Base-by-base conservation (phyloP, 2,329 filamentous ascomycete species). In the Leptographium procerum region DNA sequence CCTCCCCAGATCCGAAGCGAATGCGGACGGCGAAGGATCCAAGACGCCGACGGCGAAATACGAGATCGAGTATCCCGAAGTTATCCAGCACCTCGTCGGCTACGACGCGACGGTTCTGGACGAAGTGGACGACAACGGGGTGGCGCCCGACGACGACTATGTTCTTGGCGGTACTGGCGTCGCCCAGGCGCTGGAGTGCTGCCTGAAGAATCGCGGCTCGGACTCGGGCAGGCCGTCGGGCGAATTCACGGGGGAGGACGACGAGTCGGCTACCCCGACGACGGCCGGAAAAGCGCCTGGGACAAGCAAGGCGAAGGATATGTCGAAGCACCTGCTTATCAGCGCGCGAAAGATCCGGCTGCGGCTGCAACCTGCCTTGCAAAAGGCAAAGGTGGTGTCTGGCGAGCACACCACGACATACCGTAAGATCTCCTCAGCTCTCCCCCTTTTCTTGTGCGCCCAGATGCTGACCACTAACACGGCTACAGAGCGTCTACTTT, bases 81-180 rank as follows among this genome's bases (percentile, higher is more conserved):
- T 95, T 4, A 78, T 97, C 29, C 84, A 89, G 61, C 90, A 95
- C 69, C 82, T 97, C 48, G 88, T 96, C 34, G 91, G 91, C 5
- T 82, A 89, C 64, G 80, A 83, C 58, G 73, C 77, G 29, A 67
- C 74, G 56, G 65, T 70, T 40, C 76, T 68, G 70, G 82, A 69
- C 70, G 80, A 67, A 64, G 79, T 82, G 26, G 84, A 86, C 52
- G 81, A 86, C 26, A 78, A 83, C 50, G 83, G 86, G 3, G 77
- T 85, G 13, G 87, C 90, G 8, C 88, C 91, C 0, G 90, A 96
- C 64, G 88, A 95, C 60, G 90, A 96, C 70, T 97, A 97, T 71
- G 91, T 97, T 51, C 94, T 97, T 66, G 91, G 92, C 24, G 92
- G 92, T 19, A 96, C 91, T 0, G 94, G 92, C 29, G 90, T 99